phyloP scores from a whole-genome alignment of 345 rosid genomes.

The Sapria himalayana region DNA sequence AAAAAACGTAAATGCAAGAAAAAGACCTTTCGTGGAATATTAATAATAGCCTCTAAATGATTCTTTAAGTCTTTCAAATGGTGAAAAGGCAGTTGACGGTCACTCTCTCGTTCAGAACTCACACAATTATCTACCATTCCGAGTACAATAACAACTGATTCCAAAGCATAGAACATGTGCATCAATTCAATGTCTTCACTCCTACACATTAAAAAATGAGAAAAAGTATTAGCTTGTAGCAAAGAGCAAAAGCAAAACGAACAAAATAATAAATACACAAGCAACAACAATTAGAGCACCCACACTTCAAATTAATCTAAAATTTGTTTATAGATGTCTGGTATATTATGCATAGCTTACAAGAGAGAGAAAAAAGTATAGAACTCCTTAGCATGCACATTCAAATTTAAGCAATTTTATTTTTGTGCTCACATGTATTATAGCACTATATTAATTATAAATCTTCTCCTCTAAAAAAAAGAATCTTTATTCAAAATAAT shows the following conservation, averaged over 20 bases:
- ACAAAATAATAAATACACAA: neutral
- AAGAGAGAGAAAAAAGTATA: too few relatives aligned
- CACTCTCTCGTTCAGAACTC: conserved; percentile 26
- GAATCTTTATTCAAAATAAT: too few relatives aligned
- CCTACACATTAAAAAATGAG: conserved; percentile 20
- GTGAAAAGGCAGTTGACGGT: conserved; percentile 30
- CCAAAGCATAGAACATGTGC: conserved; percentile 92
- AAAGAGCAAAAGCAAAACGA: neutral
- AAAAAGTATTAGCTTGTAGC: neutral
- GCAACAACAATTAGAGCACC: too few relatives aligned
- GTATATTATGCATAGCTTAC: too few relatives aligned
- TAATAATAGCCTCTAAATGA: conserved; percentile 62
- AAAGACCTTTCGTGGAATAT: conserved; percentile 70
- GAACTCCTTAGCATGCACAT: too few relatives aligned
- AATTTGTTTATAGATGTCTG: too few relatives aligned
- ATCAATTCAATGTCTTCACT: conserved; percentile 88
- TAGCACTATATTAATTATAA: too few relatives aligned
- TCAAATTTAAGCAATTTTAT: too few relatives aligned
- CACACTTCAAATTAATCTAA: too few relatives aligned
- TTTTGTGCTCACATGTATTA: too few relatives aligned
- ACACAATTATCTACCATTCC: conserved; percentile 40
- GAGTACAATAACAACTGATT: conserved; percentile 59
- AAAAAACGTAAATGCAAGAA: conserved; percentile 1
- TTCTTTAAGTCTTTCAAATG: conserved; percentile 51
- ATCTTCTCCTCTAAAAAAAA: too few relatives aligned